Evolutionary conservation across 2,329 filamentous ascomycete species (phyloP).

Genomic region (Capronia americana): DNA sequence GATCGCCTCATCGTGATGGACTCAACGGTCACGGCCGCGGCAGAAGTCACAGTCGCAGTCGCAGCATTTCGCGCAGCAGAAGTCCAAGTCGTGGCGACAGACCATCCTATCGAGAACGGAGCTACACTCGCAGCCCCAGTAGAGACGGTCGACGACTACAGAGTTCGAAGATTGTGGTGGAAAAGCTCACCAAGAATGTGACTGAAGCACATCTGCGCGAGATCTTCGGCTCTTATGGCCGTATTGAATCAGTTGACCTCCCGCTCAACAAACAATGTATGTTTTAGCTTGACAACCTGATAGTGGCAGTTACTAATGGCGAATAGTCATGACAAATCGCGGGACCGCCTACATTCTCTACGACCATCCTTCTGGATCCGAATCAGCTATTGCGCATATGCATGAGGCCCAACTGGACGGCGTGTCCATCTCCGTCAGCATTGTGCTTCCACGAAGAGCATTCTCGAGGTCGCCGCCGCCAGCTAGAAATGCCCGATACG

Average conservation of each 20-base stretch:
- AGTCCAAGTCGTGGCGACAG: constrained; percentile 51
- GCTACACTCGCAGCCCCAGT: constrained; percentile 46
- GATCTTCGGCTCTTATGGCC: constrained; percentile 88
- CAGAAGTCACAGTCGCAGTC: constrained; percentile 34
- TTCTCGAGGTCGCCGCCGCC: constrained; percentile 80
- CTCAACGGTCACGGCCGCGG: constrained; percentile 41
- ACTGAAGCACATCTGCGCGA: constrained; percentile 86
- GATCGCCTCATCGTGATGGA: constrained; percentile 38
- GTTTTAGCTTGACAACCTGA: constrained; percentile 41
- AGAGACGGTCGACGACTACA: constrained; percentile 38
- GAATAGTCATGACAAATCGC: constrained; percentile 80
- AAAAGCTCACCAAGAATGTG: constrained; percentile 94
- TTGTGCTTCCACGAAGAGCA: constrained; percentile 82
- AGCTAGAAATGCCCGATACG: constrained; percentile 64
- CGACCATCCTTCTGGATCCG: constrained; percentile 75
- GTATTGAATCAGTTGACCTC: constrained; percentile 84
- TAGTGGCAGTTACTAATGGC: constrained; percentile 23
- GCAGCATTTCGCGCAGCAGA: constrained; percentile 45
- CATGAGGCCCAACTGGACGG: constrained; percentile 96
- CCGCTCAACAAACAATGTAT: constrained; percentile 86
- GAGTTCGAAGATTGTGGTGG: constrained; percentile 81
- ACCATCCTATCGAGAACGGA: constrained; percentile 47
- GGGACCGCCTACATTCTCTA: constrained; percentile 94
- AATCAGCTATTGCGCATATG: constrained; percentile 92
- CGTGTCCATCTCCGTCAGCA: constrained; percentile 80